A percentile compares a stretch with the other conserved stretches of the same genome.
These are phyloP conservation scores for Ceraceosorus guamensis DNA, from an alignment of 1,284 basidiomycete genomes.

Conservation along the genomic window DNA sequence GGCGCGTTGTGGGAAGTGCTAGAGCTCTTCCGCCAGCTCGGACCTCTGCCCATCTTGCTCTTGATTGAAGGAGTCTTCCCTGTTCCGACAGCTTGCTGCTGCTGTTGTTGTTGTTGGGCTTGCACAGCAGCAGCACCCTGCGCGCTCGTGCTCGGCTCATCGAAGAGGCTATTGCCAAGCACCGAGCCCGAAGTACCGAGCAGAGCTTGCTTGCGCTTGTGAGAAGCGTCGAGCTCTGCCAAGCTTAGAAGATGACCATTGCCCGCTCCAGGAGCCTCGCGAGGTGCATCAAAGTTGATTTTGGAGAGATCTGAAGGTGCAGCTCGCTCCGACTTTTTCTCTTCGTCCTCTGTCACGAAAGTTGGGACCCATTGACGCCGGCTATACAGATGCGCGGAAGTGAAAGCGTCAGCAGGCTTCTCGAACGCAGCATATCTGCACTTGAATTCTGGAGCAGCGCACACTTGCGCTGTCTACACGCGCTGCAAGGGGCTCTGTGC, in stretches of 20 bases:
- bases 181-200: constrained; percentile 7
- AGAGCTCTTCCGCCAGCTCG: background rate
- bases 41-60: background rate
- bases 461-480: too few species aligned
- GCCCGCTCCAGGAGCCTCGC: background rate
- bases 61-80: background rate
- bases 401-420: too few species aligned
- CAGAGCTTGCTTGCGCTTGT: constrained; percentile 15
- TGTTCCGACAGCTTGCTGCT: background rate
- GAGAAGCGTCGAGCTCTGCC: constrained; percentile 12
- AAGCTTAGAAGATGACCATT: constrained; percentile 6
- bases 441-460: background rate
- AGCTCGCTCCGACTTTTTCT: background rate
- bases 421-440: too few species aligned
- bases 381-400: constrained; percentile 3
- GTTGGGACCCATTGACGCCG: constrained; percentile 17
- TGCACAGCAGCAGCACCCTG: background rate
- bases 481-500: too few species aligned
- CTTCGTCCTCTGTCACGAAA: constrained; percentile 10
- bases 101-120: background rate
- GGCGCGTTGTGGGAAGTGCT: background rate
- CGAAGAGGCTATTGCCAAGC: constrained; percentile 3
- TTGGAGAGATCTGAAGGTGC: constrained; percentile 6
- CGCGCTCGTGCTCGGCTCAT: constrained; percentile 6
- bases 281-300: constrained; percentile 3